Conservation (phyloP, 495 filamentous ascomycete species). For the Astrocystis sublimbata region DNA sequence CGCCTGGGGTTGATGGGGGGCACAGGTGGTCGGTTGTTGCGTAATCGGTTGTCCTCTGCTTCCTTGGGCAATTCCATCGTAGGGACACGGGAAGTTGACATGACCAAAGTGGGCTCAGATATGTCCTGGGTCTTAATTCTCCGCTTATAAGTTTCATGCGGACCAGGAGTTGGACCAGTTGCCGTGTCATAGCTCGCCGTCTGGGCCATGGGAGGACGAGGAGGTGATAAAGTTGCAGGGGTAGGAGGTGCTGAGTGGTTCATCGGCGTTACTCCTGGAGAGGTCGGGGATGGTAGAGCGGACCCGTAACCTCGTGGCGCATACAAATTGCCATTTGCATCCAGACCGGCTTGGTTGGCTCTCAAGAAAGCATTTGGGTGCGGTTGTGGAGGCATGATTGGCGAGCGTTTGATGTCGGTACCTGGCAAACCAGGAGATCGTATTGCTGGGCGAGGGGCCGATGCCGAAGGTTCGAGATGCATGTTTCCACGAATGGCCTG, state of each 20-base stretch:
- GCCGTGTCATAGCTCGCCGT: constrained; percentile 29
- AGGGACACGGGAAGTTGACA: constrained; percentile 70
- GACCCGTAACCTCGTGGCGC: constrained; percentile 37
- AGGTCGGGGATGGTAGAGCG: constrained; percentile 49
- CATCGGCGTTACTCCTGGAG: constrained; percentile 49
- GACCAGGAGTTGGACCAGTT: constrained; percentile 18
- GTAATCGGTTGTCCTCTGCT: constrained; percentile 23
- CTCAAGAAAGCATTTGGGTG: constrained; percentile 37
- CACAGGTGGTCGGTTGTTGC: constrained; percentile 55
- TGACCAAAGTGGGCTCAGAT: constrained; percentile 81
- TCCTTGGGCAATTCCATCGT: constrained; percentile 59
- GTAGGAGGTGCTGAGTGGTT: constrained; percentile 60
- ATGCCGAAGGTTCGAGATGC: constrained; percentile 33
- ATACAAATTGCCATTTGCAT: constrained; percentile 34
- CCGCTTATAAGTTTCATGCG: constrained; percentile 55
- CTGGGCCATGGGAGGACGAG: constrained; percentile 32
- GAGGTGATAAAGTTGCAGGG: constrained; percentile 37
- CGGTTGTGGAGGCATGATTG: constrained; percentile 51
- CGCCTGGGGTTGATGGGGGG: constrained; percentile 73
- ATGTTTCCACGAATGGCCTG: constrained; percentile 30
- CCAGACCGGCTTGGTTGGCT: constrained; percentile 26
- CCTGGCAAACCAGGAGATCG: constrained; percentile 49
- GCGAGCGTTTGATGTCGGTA: constrained; percentile 45
- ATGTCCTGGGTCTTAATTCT: constrained; percentile 74
- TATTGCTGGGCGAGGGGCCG: constrained; percentile 31